Evolutionary conservation across 2,329 filamentous ascomycete species (phyloP), one percentile per base, ranked within the genome.

Genomic region (Elsinoe arachidis): DNA sequence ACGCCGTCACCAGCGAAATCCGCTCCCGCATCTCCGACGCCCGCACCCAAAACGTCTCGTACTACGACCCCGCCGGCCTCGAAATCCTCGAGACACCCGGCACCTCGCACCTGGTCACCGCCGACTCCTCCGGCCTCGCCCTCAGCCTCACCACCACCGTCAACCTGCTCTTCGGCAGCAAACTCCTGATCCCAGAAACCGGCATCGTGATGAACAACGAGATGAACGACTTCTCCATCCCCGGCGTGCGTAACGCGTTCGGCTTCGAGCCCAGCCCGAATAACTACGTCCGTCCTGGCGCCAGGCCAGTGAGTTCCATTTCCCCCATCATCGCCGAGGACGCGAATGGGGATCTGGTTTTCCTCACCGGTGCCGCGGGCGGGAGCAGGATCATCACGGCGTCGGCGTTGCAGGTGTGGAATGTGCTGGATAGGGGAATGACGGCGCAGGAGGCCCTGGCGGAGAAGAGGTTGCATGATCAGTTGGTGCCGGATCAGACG

Each of bases 131-230:
- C 0, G 91, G 91, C 5, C 77, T 96, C 69, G 84, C 90, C 1
- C 80, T 95, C 35, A 86, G 87, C 1, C 78, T 90, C 11, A 96
- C 91, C 0, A 93, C 90, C 0, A 96, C 92, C 0, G 77, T 96
- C 58, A 96, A 96, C 70, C 77, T 93, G 3, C 78, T 93, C 2
- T 97, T 95, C 65, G 92, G 92, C 46, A 86, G 84, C 26, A 78
- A 83, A 17, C 70, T 95, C 61, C 83, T 95, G 72, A 86, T 92
- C 0, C 88, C 90, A 0, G 80, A 86, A 63, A 91, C 90, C 0
- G 91, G 91, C 15, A 79, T 96, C 58, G 88, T 95, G 57, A 82
- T 95, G 75, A 71, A 77, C 69, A 75, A 78, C 61, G 74, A 74
- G 58, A 73, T 73, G 71, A 65, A 85, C 75, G 90, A 95, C 74